Base-by-base conservation (phyloP, 2,329 filamentous ascomycete genomes). In the Aspergillus sclerotialis region DNA sequence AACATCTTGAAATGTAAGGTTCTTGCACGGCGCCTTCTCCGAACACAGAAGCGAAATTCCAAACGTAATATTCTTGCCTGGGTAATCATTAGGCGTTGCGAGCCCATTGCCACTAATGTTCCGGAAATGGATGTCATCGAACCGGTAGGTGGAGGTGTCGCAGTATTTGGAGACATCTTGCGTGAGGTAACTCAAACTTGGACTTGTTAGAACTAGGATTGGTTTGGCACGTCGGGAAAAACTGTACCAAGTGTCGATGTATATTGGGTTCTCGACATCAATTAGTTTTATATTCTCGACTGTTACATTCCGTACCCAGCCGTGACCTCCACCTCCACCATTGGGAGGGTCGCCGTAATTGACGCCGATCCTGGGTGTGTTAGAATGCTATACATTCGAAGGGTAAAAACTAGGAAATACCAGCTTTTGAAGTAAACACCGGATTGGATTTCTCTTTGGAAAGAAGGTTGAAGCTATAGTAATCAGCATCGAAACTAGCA, bases 1-100 rank as follows among this genome's bases (percentile, higher is more conserved):
- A 7, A 24, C 21, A 24, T 11, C 21, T 11, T 24, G 7, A 24
- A 24, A 24, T 7, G 21, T 24, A 7, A 24, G 11, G 11, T 24
- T 11, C 21, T 7, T 24, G 11, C 35, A 37, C 13, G 23, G 30
- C 8, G 30, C 35, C 25, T 33, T 23, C 16, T 32, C 14, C 3
- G 35, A 37, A 16, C 30, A 37, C 9, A 37, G n/a, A 5, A 37
- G 12, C 2, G 35, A 37, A 14, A 37, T 14, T 16, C 25, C 35
- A 25, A 37, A 33, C 4, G 29, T 37, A 15, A 37, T 33, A 13
- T 37, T 29, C 10, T 24, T 13, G 4, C 30, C 35, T 5, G 35
- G 19, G 10, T 37, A 37, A 13, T 32, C 14, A 11, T 25, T 32
- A 1, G 29, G 30, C 7, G 23, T 33, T 7, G 30, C 30, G 14